Base-by-base conservation (phyloP, 768 basidiomycete genomes). In the Suillus luteus region DNA sequence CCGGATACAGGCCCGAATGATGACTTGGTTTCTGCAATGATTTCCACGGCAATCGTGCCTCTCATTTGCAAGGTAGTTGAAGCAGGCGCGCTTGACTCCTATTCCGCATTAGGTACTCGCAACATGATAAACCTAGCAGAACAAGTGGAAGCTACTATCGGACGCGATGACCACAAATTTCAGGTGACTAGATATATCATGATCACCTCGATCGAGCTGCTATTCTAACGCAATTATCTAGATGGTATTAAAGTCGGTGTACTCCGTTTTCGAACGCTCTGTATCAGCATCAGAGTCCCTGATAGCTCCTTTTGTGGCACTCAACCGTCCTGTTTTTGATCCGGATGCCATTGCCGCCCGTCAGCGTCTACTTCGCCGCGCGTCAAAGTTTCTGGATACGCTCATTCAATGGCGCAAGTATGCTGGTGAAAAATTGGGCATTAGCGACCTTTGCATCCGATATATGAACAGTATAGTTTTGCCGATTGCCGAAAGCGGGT, bases 11-110 rank as follows among this genome's bases (percentile, higher is more conserved):
- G 92, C 1, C 86, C 91, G 0, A 93, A 95, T 64, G 94, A 92
- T 10, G 95, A 97, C 70, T 79, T 97, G 27, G 90, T 95, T 40
- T 86, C 92, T 14, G 87, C 91, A 0, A 94, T 96, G 88, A 83
- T 96, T 19, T 87, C 91, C n/a, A 92, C 91, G 0, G 87, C 88
- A 0, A 80, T 96, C 49, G 85, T 91, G 43, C 93, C 95, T 10
- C 81, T 88, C 55, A 70, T 97, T 10, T 85, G 83, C 71, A 91
- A 86, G 68, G 71, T 92, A 27, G 72, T 97, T n/a, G 86, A 89
- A 62, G 82, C 82, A n/a, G 95, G 95, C 31, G 90, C 84, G 5
- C 79, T 95, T 61, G 91, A 97, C 72, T 87, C 91, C 1, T 95
- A 93, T 74, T 96, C 94, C 2, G 79, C 81, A 38, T 76, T 68